These are phyloP conservation scores for Phyllosticta paracitricarpa DNA, from an alignment of 2,329 filamentous ascomycete species.

Conservation along the genomic window DNA sequence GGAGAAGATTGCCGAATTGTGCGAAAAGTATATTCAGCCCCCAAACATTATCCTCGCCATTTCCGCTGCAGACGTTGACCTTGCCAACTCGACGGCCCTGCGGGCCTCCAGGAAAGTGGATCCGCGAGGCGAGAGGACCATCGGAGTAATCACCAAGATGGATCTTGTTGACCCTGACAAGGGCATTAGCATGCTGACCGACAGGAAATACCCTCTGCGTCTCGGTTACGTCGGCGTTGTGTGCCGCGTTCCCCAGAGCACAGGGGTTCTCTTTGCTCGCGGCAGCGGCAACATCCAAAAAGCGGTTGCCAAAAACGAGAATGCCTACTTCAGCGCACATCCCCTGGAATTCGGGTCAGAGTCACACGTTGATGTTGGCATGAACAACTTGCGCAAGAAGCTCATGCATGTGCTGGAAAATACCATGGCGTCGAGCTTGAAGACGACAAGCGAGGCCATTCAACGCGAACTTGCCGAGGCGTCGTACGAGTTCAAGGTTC, in stretches of 20 bases:
- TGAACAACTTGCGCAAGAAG: slow-evolving; percentile 80
- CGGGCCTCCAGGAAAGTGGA: slow-evolving; percentile 86
- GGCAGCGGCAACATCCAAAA: slow-evolving; percentile 69
- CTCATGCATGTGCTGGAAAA: slow-evolving; percentile 95
- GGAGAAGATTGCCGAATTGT: slow-evolving; percentile 90
- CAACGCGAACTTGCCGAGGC: slow-evolving; percentile 92
- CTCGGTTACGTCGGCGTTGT: slow-evolving; percentile 95
- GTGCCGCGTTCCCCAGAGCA: slow-evolving; percentile 60
- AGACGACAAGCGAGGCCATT: slow-evolving; percentile 83
- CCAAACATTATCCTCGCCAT: slow-evolving; percentile 97
- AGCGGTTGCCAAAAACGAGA: slow-evolving; percentile 80
- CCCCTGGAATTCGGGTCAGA: slow-evolving; percentile 68
- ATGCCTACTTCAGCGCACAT: slow-evolving; percentile 75
- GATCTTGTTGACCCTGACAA: slow-evolving; percentile 81
- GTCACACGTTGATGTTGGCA: slow-evolving; percentile 67
- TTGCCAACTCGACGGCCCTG: slow-evolving; percentile 90
- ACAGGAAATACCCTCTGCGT: slow-evolving; percentile 89
- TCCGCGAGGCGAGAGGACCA: slow-evolving; percentile 87
- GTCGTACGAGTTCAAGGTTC: slow-evolving; percentile 97
- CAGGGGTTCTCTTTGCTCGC: slow-evolving; percentile 67
- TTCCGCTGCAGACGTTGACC: slow-evolving; percentile 91
- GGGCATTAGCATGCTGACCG: slow-evolving; percentile 67
- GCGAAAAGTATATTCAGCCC: slow-evolving; percentile 94
- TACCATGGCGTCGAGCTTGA: slow-evolving; percentile 89
- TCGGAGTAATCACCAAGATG: slow-evolving; percentile 99